Conservation (phyloP, 306 rosid genomes). For the Corylus heterophylla region DNA sequence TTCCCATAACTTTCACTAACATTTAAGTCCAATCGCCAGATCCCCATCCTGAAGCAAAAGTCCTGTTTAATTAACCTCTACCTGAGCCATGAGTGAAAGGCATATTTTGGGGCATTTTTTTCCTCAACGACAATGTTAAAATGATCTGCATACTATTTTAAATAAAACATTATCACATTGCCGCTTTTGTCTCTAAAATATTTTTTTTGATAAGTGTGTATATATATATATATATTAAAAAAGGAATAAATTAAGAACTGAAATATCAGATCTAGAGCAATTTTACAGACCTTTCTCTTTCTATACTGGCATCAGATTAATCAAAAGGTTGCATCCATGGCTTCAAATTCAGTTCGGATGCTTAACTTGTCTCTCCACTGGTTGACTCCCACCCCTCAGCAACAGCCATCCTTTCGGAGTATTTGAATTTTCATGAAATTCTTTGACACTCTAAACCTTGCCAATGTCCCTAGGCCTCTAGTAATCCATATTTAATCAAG, state of each 20-base stretch:
- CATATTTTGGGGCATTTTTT: background rate
- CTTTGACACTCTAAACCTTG: background rate
- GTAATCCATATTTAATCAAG: background rate
- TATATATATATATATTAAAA: too few relatives aligned
- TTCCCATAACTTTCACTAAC: background rate
- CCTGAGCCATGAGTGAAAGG: background rate
- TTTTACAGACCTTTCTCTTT: background rate
- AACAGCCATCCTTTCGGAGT: background rate
- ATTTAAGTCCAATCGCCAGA: background rate
- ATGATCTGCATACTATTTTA: background rate
- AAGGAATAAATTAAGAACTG: too few relatives aligned
- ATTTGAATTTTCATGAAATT: background rate
- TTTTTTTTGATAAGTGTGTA: too few relatives aligned
- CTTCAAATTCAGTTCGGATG: background rate
- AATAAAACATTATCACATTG: background rate
- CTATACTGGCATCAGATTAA: background rate
- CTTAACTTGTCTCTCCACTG: background rate
- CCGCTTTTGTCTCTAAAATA: background rate
- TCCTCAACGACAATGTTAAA: background rate
- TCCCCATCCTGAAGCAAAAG: background rate
- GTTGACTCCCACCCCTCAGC: background rate
- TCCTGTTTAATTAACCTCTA: background rate
- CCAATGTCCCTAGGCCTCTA: background rate
- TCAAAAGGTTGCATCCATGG: background rate
- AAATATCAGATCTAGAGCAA: background rate